Percentiles rank a stretch among this genome's conserved stretches.
Conservation (phyloP, 179 eudicot genomes). For the Actinidia polygama region DNA sequence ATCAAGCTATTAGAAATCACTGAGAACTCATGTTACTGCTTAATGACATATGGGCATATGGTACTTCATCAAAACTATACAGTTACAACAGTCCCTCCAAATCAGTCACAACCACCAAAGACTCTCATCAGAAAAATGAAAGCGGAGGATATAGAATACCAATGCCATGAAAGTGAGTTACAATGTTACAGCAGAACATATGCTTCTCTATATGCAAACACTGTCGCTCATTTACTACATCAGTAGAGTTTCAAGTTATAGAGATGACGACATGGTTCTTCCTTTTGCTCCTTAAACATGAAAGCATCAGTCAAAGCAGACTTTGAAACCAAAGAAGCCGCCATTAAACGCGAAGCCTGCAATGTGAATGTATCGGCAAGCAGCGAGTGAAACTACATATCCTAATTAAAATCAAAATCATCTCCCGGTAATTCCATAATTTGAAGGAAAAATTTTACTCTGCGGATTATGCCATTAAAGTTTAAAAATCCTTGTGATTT, state of each 20-base stretch:
- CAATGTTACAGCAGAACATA: slow-evolving; percentile 1
- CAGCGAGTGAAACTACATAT: neutral
- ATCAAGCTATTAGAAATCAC: too few relatives aligned
- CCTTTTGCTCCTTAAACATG: neutral
- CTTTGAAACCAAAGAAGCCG: slow-evolving; percentile 8
- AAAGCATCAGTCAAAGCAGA: slow-evolving; percentile 24
- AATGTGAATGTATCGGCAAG: neutral
- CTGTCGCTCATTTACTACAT: neutral
- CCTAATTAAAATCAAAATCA: neutral
- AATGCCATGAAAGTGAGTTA: neutral
- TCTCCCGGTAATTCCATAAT: neutral
- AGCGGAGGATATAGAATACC: neutral
- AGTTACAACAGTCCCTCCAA: neutral
- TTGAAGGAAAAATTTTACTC: neutral
- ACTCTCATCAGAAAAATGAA: neutral
- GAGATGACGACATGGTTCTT: neutral
- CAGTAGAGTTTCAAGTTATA: neutral
- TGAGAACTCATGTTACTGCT: too few relatives aligned
- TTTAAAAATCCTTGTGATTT: too few relatives aligned
- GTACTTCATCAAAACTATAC: neutral
- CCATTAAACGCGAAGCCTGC: slow-evolving; percentile 16
- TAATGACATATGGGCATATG: neutral
- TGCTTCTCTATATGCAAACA: neutral
- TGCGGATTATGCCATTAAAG: neutral
- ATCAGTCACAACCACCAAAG: neutral